phyloP scores from a whole-genome alignment of 1,139 yeast species.

The Arxiozyma telluris region DNA sequence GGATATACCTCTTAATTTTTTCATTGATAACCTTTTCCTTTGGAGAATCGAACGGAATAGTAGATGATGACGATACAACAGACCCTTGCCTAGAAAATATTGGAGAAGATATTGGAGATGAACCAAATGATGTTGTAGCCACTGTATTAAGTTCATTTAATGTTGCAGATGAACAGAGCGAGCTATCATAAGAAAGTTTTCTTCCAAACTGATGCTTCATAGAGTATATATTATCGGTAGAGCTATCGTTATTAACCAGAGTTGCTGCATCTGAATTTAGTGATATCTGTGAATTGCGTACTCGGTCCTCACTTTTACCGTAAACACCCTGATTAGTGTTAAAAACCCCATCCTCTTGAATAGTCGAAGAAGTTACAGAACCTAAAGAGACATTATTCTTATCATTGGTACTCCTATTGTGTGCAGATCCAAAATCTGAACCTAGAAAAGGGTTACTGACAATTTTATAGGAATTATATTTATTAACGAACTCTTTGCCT shows the following conservation, averaged over 20 bases:
- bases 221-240: not conserved
- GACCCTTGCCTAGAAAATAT: slow-evolving; percentile 3
- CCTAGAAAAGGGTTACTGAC: not conserved
- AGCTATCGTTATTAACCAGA: slow-evolving; percentile 3
- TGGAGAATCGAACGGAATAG: not conserved
- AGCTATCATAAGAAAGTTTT: slow-evolving; percentile 3
- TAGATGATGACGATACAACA: not conserved
- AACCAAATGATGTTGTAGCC: not conserved
- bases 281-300: slow-evolving; percentile 6
- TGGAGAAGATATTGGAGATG: slow-evolving; percentile 1
- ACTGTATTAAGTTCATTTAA: not conserved
- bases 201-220: not conserved
- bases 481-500: slow-evolving; percentile 11
- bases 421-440: not conserved
- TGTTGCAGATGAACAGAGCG: slow-evolving; percentile 1
- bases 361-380: not conserved
- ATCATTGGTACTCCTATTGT: not conserved
- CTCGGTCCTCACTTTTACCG: not conserved
- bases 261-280: slow-evolving; percentile 10
- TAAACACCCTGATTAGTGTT: not conserved
- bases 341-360: slow-evolving; percentile 1
- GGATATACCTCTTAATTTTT: not conserved
- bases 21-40: not conserved
- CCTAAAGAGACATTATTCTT: not conserved
- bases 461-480: slow-evolving; percentile 2